Conservation (phyloP, 2,329 filamentous ascomycete genomes). For the Elsinoe australis region DNA sequence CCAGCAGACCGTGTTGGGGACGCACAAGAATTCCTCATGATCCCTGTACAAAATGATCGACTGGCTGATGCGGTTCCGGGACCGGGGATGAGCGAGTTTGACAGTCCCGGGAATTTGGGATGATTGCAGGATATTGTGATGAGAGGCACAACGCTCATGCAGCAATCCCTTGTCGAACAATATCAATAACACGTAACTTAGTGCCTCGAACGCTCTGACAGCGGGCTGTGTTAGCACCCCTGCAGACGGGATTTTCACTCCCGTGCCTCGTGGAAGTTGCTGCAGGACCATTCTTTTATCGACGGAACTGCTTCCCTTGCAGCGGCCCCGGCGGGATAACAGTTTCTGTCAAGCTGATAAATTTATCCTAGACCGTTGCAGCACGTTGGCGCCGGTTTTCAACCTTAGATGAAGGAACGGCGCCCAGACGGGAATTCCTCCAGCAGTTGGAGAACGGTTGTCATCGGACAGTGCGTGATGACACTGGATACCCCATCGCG, state of each 20-base stretch:
- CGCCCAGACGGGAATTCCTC: background rate
- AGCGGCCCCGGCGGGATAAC: background rate
- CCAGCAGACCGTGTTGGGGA: too few relatives aligned
- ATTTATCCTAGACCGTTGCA: background rate
- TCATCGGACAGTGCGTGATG: background rate
- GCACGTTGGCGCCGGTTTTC: background rate
- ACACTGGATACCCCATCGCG: too few relatives aligned
- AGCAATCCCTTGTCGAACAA: background rate
- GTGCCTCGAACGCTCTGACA: slow-evolving; percentile 1
- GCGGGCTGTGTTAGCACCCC: slow-evolving; percentile 4
- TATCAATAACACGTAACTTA: background rate
- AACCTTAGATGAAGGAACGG: background rate
- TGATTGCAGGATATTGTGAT: slow-evolving; percentile 7
- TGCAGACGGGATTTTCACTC: background rate
- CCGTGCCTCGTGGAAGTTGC: background rate
- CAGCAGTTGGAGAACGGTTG: background rate
- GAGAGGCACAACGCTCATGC: slow-evolving; percentile 7
- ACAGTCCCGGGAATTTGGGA: slow-evolving; percentile 8
- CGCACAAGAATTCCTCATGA: too few relatives aligned
- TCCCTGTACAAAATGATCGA: too few relatives aligned
- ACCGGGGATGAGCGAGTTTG: slow-evolving; percentile 4
- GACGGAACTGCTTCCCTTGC: background rate
- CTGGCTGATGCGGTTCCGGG: background rate
- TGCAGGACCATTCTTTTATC: background rate
- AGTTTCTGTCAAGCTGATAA: background rate